Percentiles rank a stretch among this genome's conserved stretches.
Conservation (phyloP, 306 rosid species). For the Cicer bijugum region DNA sequence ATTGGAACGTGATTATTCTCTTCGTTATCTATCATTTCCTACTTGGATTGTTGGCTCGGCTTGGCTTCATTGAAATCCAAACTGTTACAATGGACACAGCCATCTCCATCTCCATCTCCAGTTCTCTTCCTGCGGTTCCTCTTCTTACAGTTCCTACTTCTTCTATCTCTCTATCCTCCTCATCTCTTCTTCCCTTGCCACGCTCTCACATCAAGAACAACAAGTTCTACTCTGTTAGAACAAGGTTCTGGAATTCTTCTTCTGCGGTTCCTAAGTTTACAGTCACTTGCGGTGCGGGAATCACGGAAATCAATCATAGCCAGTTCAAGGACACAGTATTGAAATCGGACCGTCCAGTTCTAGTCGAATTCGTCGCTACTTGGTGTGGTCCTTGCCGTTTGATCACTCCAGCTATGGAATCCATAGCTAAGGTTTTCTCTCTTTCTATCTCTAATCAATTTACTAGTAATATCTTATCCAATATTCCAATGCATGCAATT, state of each 20-base stretch:
- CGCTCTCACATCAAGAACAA: constrained; percentile 33
- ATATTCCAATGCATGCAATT: not conserved
- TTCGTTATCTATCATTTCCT: constrained; percentile 15
- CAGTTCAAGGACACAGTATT: constrained; percentile 69
- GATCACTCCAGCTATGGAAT: constrained; percentile 73
- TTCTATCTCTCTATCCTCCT: constrained; percentile 39
- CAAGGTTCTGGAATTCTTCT: constrained; percentile 30
- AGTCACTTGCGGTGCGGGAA: constrained; percentile 52
- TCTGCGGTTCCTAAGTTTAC: constrained; percentile 50
- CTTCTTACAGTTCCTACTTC: constrained; percentile 45
- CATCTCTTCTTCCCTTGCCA: constrained; percentile 31
- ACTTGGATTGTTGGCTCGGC: not conserved
- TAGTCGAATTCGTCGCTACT: constrained; percentile 83
- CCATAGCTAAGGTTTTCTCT: constrained; percentile 65
- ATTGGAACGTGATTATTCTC: not conserved
- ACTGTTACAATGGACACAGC: constrained; percentile 38
- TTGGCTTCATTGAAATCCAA: not conserved
- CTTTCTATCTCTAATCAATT: not conserved
- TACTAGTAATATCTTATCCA: no score
- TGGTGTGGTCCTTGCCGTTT: constrained; percentile 97
- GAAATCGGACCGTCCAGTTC: constrained; percentile 74
- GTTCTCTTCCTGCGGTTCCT: constrained; percentile 34
- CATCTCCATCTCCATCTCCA: constrained; percentile 45
- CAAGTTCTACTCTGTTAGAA: constrained; percentile 25
- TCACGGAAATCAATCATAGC: constrained; percentile 65